These are phyloP conservation scores for Calonectria multiphialidica DNA, from an alignment of 2,329 filamentous ascomycete genomes.

Conservation along the genomic window DNA sequence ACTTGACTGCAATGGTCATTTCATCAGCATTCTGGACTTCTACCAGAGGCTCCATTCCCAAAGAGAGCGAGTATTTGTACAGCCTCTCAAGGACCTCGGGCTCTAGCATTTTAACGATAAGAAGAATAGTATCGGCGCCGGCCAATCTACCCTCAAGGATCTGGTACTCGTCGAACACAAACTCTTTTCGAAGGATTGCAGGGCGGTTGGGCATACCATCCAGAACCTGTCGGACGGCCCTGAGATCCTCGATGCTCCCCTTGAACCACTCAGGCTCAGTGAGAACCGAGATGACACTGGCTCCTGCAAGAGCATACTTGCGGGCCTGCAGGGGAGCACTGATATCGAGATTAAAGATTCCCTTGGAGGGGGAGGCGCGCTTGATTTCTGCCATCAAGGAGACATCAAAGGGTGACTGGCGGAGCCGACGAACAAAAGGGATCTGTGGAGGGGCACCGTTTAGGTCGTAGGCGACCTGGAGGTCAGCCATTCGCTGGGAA, in stretches of 20 bases:
- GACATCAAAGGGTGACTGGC: slow-evolving; percentile 87
- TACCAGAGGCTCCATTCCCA: slow-evolving; percentile 97
- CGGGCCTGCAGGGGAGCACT: slow-evolving; percentile 91
- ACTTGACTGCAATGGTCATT: slow-evolving; percentile 87
- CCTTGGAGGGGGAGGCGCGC: slow-evolving; percentile 95
- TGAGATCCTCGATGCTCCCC: slow-evolving; percentile 93
- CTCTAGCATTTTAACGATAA: slow-evolving; percentile 99
- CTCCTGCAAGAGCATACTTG: slow-evolving; percentile 92
- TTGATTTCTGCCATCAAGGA: slow-evolving; percentile 98
- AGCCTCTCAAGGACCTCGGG: slow-evolving; percentile 78
- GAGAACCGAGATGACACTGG: slow-evolving; percentile 97
- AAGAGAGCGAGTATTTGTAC: slow-evolving; percentile 87
- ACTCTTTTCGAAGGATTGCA: slow-evolving; percentile 93
- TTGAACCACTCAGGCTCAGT: slow-evolving; percentile 99
- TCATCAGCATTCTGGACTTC: slow-evolving; percentile 96
- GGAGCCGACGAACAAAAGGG: slow-evolving; percentile 81
- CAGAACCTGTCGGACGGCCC: slow-evolving; percentile 88
- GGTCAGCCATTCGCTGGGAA: slow-evolving; percentile 84
- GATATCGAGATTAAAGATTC: slow-evolving; percentile 88
- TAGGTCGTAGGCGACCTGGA: slow-evolving; percentile 88
- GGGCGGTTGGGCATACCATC: slow-evolving; percentile 92
- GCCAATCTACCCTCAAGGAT: slow-evolving; percentile 94
- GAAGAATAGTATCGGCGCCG: slow-evolving; percentile 91
- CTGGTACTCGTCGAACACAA: slow-evolving; percentile 98
- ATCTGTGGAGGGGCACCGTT: slow-evolving; percentile 88